These are phyloP conservation scores for Peronospora destructor DNA, from an alignment of 352 stramenopile species.

Conservation along the genomic window DNA sequence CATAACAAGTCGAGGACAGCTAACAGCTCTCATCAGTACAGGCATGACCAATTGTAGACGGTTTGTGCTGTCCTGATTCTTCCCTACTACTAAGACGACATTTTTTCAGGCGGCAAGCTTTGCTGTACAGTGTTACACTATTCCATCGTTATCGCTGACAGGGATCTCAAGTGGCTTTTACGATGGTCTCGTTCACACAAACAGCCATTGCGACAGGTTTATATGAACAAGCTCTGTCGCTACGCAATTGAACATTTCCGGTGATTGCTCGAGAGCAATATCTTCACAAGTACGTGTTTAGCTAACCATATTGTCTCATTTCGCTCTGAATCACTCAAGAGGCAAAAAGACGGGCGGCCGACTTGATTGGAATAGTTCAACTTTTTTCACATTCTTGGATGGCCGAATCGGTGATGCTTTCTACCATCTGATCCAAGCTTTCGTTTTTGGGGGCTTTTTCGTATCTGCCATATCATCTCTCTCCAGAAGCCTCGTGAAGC, in stretches of 20 bases:
- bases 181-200: background rate
- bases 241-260: background rate
- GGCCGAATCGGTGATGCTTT: constrained; percentile 2
- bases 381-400: constrained; percentile 6
- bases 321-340: constrained; percentile 26
- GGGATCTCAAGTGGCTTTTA: background rate
- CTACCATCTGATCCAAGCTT: constrained; percentile 1
- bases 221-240: background rate
- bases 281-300: background rate
- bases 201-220: background rate
- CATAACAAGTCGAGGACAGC: constrained; percentile 26
- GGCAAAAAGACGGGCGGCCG: constrained; percentile 32
- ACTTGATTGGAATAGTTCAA: constrained; percentile 8
- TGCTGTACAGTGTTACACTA: background rate
- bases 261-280: background rate
- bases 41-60: constrained; percentile 5
- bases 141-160: background rate
- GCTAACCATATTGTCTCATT: constrained; percentile 11
- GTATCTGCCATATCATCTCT: constrained; percentile 12
- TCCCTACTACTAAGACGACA: background rate
- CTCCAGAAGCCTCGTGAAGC: constrained; percentile 25
- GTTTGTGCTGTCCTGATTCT: background rate
- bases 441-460: constrained; percentile 8
- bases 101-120: background rate
- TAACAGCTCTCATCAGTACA: constrained; percentile 14